phyloP scores from a whole-genome alignment of 1,284 basidiomycete species.

The Athelia psychrophila region DNA sequence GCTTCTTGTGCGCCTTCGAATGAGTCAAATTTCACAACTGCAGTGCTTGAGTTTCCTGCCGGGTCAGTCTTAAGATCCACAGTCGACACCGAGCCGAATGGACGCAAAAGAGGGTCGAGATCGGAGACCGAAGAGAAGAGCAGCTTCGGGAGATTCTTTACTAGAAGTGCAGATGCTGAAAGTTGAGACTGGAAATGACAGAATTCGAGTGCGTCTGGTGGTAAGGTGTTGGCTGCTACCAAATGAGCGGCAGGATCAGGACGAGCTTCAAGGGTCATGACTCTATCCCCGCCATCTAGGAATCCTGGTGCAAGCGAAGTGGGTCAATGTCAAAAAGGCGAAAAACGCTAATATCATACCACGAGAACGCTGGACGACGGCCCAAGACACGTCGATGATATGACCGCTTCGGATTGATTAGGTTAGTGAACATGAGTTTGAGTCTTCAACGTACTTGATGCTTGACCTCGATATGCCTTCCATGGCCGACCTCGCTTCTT shows the following conservation, averaged over 20 bases:
- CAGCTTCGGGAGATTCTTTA: slow-evolving; percentile 62
- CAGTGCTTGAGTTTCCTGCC: slow-evolving; percentile 40
- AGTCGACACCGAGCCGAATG: slow-evolving; percentile 65
- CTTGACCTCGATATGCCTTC: slow-evolving; percentile 59
- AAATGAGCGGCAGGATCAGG: slow-evolving; percentile 20
- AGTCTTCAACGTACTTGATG: slow-evolving; percentile 47
- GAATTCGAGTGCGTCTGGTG: slow-evolving; percentile 18
- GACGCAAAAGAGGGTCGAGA: slow-evolving; percentile 67
- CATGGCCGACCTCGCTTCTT: slow-evolving; percentile 68
- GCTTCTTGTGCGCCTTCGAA: slow-evolving; percentile 58
- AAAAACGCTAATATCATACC: slow-evolving; percentile 34
- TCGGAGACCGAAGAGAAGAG: slow-evolving; percentile 66
- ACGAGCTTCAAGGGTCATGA: slow-evolving; percentile 53
- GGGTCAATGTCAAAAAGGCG: slow-evolving; percentile 3
- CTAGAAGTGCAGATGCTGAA: slow-evolving; percentile 42
- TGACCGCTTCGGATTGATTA: slow-evolving; percentile 48
- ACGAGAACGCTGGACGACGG: slow-evolving; percentile 78
- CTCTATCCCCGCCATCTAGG: slow-evolving; percentile 73
- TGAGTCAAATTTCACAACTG: slow-evolving; percentile 59
- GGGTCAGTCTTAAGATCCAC: slow-evolving; percentile 38
- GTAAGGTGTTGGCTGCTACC: slow-evolving; percentile 18
- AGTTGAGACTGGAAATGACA: slow-evolving; percentile 31
- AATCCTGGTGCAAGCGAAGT: slow-evolving; percentile 47
- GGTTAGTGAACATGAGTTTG: slow-evolving; percentile 1
- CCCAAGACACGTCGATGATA: slow-evolving; percentile 75